phyloP scores from a whole-genome alignment of 345 rosid genomes.

The Trapa bicornis region DNA sequence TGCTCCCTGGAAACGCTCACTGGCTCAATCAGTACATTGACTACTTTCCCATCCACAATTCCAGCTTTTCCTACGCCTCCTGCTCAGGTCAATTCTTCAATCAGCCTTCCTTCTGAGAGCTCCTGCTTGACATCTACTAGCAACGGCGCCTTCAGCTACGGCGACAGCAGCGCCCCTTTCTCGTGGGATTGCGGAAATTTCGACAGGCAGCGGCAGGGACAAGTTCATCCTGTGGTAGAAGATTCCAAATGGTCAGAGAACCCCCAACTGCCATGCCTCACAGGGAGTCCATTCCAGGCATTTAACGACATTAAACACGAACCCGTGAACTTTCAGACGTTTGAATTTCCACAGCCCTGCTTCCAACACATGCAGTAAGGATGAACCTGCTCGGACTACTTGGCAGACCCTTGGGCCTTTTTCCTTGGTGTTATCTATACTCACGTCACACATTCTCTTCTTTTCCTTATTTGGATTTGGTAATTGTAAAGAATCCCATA shows the following conservation, averaged over 20 bases:
- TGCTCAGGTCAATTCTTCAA: conserved; percentile 39
- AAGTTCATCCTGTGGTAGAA: conserved; percentile 15
- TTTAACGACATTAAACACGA: background rate
- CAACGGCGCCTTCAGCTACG: conserved; percentile 6
- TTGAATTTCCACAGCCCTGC: background rate
- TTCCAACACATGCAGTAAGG: conserved; percentile 12
- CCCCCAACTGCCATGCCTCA: conserved; percentile 25
- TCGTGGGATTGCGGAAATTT: background rate
- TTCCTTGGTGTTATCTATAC: background rate
- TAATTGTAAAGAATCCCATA: conserved; percentile 9
- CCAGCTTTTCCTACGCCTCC: conserved; percentile 1
- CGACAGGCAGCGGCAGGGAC: background rate
- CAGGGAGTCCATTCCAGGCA: conserved; percentile 11
- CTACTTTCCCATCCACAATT: no score
- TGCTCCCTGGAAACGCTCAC: conserved; percentile 20
- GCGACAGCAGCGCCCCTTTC: background rate
- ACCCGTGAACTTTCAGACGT: background rate
- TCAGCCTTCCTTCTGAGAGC: conserved; percentile 40
- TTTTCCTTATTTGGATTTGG: background rate
- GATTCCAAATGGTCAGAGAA: conserved; percentile 40
- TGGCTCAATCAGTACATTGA: background rate
- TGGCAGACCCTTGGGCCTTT: conserved; percentile 23
- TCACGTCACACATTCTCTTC: background rate
- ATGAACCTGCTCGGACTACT: conserved; percentile 19
- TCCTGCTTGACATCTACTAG: conserved; percentile 6